These are phyloP conservation scores for Colletotrichum sp. DNA, from an alignment of 2,329 filamentous ascomycete genomes.

Conservation along the genomic window DNA sequence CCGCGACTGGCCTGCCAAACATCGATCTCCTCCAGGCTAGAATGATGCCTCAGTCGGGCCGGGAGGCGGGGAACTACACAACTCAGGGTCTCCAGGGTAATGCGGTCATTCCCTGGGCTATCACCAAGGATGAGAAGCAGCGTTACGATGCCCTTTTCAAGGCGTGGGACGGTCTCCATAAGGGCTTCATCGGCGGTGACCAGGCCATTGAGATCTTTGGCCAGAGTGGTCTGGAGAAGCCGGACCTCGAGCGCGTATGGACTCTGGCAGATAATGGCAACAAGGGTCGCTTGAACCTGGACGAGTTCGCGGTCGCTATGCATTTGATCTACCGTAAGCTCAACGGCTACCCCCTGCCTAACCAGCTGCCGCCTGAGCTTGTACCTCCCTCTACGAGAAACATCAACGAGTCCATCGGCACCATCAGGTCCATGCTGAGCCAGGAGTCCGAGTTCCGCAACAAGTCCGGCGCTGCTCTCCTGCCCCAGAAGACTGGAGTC, in stretches of 20 bases:
- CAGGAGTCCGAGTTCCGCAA: conserved; percentile 91
- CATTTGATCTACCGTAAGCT: conserved; percentile 97
- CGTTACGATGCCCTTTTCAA: conserved; percentile 95
- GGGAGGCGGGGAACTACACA: conserved; percentile 82
- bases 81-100: conserved; percentile 89
- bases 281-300: conserved; percentile 90
- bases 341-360: conserved; percentile 92
- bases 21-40: conserved; percentile 90
- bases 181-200: conserved; percentile 89
- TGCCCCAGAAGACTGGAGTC: conserved; percentile 96
- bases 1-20: conserved; percentile 86
- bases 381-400: conserved; percentile 94
- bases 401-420: conserved; percentile 89
- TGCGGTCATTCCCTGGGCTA: conserved; percentile 96
- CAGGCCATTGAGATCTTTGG: conserved; percentile 97
- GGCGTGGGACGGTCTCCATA: conserved; percentile 94
- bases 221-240: conserved; percentile 90
- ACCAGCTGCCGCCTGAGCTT: conserved; percentile 85
- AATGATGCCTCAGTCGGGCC: conserved; percentile 96
- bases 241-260: conserved; percentile 92
- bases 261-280: conserved; percentile 93
- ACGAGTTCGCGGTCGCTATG: conserved; percentile 98
- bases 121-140: conserved; percentile 98
- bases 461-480: conserved; percentile 84
- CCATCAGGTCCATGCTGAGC: conserved; percentile 87